Conservation (phyloP, 129 eudicot species). For the Tanacetum coccineum region DNA sequence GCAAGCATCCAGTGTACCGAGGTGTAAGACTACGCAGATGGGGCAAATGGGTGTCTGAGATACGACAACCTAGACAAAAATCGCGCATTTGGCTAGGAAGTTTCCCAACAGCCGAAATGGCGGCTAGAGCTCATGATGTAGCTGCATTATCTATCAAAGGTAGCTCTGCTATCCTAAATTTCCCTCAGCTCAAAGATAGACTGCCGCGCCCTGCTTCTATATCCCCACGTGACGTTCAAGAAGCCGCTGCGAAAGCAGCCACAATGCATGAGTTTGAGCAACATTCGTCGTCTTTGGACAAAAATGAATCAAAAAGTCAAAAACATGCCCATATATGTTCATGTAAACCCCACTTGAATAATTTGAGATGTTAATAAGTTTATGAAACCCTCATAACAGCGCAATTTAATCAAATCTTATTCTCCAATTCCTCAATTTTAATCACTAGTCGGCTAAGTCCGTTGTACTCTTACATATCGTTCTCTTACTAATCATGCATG, state of each 20-base stretch:
- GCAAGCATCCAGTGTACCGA: slow-evolving; percentile 35
- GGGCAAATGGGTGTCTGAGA: slow-evolving; percentile 48
- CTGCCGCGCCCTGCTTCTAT: slow-evolving; percentile 34
- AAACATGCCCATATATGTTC: background rate
- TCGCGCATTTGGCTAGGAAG: slow-evolving; percentile 42
- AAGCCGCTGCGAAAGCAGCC: slow-evolving; percentile 37
- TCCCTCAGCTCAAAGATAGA: slow-evolving; percentile 28
- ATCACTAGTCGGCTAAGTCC: background rate
- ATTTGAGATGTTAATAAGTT: too few species aligned
- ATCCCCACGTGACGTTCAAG: slow-evolving; percentile 34
- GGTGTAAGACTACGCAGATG: slow-evolving; percentile 39
- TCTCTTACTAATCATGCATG: background rate
- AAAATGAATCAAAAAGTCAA: background rate
- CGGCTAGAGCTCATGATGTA: slow-evolving; percentile 35
- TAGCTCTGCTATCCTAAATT: slow-evolving; percentile 28
- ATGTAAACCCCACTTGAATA: background rate
- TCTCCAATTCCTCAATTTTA: background rate
- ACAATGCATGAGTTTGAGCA: slow-evolving; percentile 10
- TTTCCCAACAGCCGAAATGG: slow-evolving; percentile 37
- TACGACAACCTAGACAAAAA: slow-evolving; percentile 33
- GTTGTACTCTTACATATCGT: background rate
- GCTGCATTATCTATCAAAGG: slow-evolving; percentile 35
- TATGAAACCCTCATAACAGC: background rate
- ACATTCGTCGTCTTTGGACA: slow-evolving; percentile 9
- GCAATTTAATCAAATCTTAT: background rate